Evolutionary conservation across 1,284 basidiomycete species (phyloP), one percentile per base, ranked within the genome.

Genomic region (Ustilago cynodontis): DNA sequence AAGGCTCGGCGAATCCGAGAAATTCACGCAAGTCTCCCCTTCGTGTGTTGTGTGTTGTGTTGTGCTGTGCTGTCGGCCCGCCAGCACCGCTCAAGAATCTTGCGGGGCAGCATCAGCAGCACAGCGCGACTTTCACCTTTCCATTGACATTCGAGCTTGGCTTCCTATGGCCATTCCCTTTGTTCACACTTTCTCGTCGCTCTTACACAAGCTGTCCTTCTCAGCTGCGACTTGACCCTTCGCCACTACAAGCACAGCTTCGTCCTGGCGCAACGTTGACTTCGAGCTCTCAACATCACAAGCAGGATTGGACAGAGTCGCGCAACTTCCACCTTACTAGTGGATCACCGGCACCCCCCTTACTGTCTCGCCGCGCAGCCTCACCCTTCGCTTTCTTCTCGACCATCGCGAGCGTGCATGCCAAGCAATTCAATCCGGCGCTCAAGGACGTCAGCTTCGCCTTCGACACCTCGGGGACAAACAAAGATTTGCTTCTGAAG

Each of bases 61-160:
- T 18, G 7, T 49, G 47, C 47, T 49, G 24, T 49, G 47, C 47
- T 28, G 6, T 47, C 52, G 49, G 59, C 31, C 49, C 11, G 26
- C n/a, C 26, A 24, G 49, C 49, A 35, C 59, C 59, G 51, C 58
- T n/a, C 1, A 16, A 56, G 31, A 16, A 11, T 56, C 13, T 41
- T 24, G 54, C 47, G 22, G 62, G 45, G 56, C 54, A n/a, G n/a
- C n/a, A n/a, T n/a, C n/a, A n/a, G n/a, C 31, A 52, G 54, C 59
- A 35, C 51, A 61, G 26, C 65, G 31, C 47, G 28, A 52, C 49
- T 50, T 64, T 39, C 55, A 53, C 39, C 62, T n/a, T n/a, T n/a
- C n/a, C n/a, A n/a, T n/a, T 59, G 24, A 28, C 29, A 26, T 43
- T 35, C 33, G 55, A 6, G 26, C 28, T 55, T 29, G 7, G 26